phyloP scores from a whole-genome alignment of 23 red algal genomes.

The Pyropia haitanensis region DNA sequence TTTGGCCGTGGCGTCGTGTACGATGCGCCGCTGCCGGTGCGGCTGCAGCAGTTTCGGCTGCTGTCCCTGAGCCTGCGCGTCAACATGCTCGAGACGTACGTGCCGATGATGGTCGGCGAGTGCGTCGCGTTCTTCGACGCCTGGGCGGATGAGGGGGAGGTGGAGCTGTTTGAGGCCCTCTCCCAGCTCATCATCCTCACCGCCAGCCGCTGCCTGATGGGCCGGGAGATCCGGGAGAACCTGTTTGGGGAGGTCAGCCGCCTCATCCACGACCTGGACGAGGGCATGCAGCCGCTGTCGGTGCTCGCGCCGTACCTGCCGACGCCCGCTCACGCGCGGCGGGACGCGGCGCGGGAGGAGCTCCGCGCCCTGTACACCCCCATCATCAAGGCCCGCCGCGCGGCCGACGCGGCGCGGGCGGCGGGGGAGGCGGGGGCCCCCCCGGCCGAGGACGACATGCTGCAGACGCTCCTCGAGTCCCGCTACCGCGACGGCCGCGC shows the following conservation, averaged over 20 bases:
- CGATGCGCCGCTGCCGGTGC: conserved; percentile 75
- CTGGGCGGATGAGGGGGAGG: conserved; percentile 55
- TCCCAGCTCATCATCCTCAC: conserved; percentile 93
- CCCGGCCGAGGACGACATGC: conserved; percentile 70
- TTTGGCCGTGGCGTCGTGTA: conserved; percentile 97
- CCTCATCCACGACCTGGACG: conserved; percentile 86
- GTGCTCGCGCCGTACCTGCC: conserved; percentile 89
- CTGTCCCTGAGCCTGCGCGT: conserved; percentile 72
- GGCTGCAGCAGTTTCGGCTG: conserved; percentile 86
- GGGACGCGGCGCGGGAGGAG: conserved; percentile 65
- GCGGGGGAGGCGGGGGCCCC: neutral
- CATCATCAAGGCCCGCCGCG: conserved; percentile 70
- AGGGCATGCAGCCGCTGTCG: conserved; percentile 98
- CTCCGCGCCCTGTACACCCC: conserved; percentile 59
- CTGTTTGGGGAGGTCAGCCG: conserved; percentile 92
- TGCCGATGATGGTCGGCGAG: conserved; percentile 90
- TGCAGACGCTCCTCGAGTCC: conserved; percentile 90
- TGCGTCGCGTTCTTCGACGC: conserved; percentile 63
- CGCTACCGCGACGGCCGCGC: conserved; percentile 60
- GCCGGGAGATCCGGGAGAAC: conserved; percentile 88
- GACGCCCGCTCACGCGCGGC: conserved; percentile 60
- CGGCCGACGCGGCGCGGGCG: conserved; percentile 15
- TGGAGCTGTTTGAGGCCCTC: conserved; percentile 73
- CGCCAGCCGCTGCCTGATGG: conserved; percentile 93
- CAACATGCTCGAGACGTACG: conserved; percentile 75